phyloP scores from a whole-genome alignment of 768 basidiomycete species.

The Termitomyces titanicus region DNA sequence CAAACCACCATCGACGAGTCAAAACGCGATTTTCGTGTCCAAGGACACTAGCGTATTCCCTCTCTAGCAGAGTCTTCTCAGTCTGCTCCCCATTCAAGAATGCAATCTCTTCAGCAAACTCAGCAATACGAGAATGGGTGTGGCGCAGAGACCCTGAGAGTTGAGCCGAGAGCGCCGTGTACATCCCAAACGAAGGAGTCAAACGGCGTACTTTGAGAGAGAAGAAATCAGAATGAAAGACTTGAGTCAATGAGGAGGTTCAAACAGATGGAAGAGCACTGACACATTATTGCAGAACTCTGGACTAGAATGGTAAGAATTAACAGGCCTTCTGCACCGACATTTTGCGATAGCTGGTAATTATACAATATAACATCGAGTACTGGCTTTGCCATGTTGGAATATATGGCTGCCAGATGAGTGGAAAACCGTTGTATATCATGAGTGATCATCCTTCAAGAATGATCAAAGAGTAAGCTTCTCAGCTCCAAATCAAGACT shows the following conservation, averaged over 20 bases:
- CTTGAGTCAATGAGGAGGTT: neutral
- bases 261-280: conserved; percentile 26
- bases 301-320: conserved; percentile 84
- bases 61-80: conserved; percentile 88
- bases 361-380: conserved; percentile 94
- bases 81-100: conserved; percentile 86
- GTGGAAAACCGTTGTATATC: conserved; percentile 93
- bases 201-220: conserved; percentile 78
- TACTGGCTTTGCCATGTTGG: conserved; percentile 90
- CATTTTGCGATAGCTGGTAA: conserved; percentile 89
- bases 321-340: conserved; percentile 90
- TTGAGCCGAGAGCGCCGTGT: conserved; percentile 84
- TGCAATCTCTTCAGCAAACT: conserved; percentile 86
- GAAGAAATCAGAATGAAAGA: neutral
- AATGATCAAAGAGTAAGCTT: neutral
- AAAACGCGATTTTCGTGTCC: conserved; percentile 84
- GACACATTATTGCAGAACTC: conserved; percentile 74
- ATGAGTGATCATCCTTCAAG: conserved; percentile 82
- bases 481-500: conserved; percentile 5
- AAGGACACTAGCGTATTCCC: conserved; percentile 80
- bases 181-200: conserved; percentile 90
- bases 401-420: conserved; percentile 90
- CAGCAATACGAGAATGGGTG: conserved; percentile 86
- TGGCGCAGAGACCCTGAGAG: conserved; percentile 88
- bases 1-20: conserved; percentile 82